Base-by-base conservation (phyloP, 805 yeast species). In the Cyberlindnera maritima region DNA sequence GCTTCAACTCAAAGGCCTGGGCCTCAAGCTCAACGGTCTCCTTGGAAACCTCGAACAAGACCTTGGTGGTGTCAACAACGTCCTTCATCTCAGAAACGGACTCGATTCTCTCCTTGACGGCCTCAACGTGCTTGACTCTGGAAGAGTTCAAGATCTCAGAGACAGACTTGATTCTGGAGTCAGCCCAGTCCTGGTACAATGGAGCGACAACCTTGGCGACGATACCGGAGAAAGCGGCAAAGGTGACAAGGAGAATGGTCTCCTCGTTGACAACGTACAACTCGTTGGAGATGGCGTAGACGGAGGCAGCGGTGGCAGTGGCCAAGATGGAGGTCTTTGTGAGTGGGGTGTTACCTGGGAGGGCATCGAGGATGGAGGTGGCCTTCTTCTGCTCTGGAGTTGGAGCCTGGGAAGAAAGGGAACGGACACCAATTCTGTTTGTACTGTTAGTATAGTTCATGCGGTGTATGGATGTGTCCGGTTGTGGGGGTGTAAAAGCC, bases 21-120 rank as follows among this genome's bases (percentile, higher is more conserved):
- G 97, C 95, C 80, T 94, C 99, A 65, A 91, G 80, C 74, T 86
- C 80, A 59, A 95, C 97, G 54, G 99, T 92, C 76, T 94, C 97
- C 78, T 89, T 91, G 53, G 99, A 92, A 49, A 92, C 81, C 63
- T 88, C 94, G 64, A 94, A 94, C 65, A 94, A 80, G 62, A 85
- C 85, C 75, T 89, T 83, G 69, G 99, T 94, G 65, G 92, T 86
- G 57, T 83, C 74, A 56, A 89, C 95, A 67, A 94, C 97, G 64
- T 89, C 94, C 75, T 88, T 86, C 70, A 94, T 81, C 74, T 86
- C 85, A 58, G 88, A 75, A 48, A 94, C 98, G 57, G 88, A 80
- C 50, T 77, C 85, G 62, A 94, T 92, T 80, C 98, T 89, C 59
- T 79, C 85, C 74, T 91, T 83, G 60, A 94, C 98, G 47, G 98